Conservation (phyloP, 2,329 filamentous ascomycete genomes). For the Lachnellula cervina region DNA sequence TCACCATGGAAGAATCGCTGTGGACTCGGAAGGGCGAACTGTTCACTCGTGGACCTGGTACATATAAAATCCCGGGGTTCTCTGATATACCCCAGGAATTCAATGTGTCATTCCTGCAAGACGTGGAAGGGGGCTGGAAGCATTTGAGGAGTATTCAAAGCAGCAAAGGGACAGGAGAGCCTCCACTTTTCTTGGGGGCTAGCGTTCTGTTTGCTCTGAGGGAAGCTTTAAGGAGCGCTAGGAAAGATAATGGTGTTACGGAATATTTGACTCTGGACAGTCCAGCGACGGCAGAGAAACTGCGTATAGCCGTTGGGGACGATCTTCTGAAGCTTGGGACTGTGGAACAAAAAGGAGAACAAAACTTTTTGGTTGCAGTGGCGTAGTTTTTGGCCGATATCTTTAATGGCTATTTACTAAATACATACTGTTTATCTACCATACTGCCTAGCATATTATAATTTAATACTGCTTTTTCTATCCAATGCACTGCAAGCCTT, state of each 20-base stretch:
- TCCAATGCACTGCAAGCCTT: too few relatives aligned
- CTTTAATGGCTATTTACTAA: too few relatives aligned
- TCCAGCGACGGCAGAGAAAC: slow-evolving; percentile 74
- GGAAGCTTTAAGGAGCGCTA: slow-evolving; percentile 73
- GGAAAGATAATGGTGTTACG: slow-evolving; percentile 62
- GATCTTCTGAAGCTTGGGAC: slow-evolving; percentile 28
- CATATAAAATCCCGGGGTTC: slow-evolving; percentile 89
- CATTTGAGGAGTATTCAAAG: slow-evolving; percentile 82
- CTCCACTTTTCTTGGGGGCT: slow-evolving; percentile 75
- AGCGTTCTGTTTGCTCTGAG: slow-evolving; percentile 84
- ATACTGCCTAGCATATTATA: too few relatives aligned
- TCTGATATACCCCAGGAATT: slow-evolving; percentile 83
- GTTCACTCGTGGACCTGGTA: slow-evolving; percentile 63
- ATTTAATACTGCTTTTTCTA: too few relatives aligned
- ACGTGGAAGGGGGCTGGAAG: slow-evolving; percentile 76
- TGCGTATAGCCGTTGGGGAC: slow-evolving; percentile 38
- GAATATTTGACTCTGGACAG: slow-evolving; percentile 63
- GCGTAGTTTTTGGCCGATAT: neutral
- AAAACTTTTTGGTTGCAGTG: slow-evolving; percentile 25
- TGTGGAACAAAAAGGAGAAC: slow-evolving; percentile 28
- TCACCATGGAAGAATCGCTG: slow-evolving; percentile 70
- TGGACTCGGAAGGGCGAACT: slow-evolving; percentile 59
- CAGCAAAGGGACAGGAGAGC: slow-evolving; percentile 71
- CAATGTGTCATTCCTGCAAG: slow-evolving; percentile 78
- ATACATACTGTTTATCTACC: too few relatives aligned